These are phyloP conservation scores for Vachellia pachyceras DNA, from an alignment of 306 rosid species.

Conservation along the genomic window DNA sequence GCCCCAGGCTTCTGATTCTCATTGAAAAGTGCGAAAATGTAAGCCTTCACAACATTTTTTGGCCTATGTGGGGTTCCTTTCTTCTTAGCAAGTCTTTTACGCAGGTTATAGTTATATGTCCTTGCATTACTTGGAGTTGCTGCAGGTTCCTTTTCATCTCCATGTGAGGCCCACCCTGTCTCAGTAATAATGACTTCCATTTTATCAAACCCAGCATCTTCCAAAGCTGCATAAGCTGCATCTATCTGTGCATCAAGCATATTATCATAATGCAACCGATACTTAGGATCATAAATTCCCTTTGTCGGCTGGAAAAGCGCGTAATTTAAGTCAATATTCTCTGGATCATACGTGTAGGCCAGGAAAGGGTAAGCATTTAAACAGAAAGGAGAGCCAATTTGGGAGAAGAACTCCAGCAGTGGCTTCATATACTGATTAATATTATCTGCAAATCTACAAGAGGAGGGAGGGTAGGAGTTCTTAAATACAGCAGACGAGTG, in stretches of 20 bases:
- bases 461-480: conserved; percentile 89
- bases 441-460: conserved; percentile 68
- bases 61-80: conserved; percentile 97
- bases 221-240: conserved; percentile 90
- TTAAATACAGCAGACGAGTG: conserved; percentile 80
- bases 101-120: conserved; percentile 85
- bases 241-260: conserved; percentile 99
- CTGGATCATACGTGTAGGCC: conserved; percentile 68
- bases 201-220: conserved; percentile 71
- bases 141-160: conserved; percentile 71
- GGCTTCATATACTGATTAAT: conserved; percentile 87
- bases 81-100: conserved; percentile 90
- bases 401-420: conserved; percentile 76
- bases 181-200: conserved; percentile 95
- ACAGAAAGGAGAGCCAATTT: conserved; percentile 94
- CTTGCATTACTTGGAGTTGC: conserved; percentile 78
- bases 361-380: conserved; percentile 90
- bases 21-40: conserved; percentile 83
- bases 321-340: conserved; percentile 80
- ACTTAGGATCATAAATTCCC: conserved; percentile 74
- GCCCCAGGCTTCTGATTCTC: conserved; percentile 73
- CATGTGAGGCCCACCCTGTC: conserved; percentile 96
- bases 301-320: conserved; percentile 80
- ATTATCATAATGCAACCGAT: conserved; percentile 83
- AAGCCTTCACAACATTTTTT: conserved; percentile 75